Percentiles rank a stretch among this genome's conserved stretches.
Evolutionary conservation across 2,329 filamentous ascomycete species (phyloP).

Genomic region (Monosporascus sp.): DNA sequence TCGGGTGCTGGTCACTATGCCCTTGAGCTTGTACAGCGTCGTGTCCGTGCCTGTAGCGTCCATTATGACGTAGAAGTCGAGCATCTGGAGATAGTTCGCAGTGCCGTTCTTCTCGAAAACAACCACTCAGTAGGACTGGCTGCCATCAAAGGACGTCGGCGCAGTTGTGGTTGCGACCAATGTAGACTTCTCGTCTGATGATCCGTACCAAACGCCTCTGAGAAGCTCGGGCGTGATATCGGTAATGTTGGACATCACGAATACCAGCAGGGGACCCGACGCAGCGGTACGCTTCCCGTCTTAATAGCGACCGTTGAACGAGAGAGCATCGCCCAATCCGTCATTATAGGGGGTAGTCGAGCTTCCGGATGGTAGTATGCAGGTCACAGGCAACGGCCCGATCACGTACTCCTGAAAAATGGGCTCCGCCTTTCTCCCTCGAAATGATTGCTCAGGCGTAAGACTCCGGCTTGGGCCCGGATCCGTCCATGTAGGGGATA

Average conservation of each 20-base stretch:
- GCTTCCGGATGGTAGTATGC: conserved; percentile 30
- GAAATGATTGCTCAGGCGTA: conserved; percentile 43
- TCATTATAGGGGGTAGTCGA: conserved; percentile 40
- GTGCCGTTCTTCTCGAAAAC: conserved; percentile 36
- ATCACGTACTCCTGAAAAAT: conserved; percentile 44
- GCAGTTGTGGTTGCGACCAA: conserved; percentile 28
- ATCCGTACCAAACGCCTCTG: conserved; percentile 29
- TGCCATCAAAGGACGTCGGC: conserved; percentile 35
- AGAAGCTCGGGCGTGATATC: conserved; percentile 38
- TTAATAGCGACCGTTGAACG: conserved; percentile 29
- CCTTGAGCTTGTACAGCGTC: conserved; percentile 34
- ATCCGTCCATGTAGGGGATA: conserved; percentile 37
- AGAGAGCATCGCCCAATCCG: conserved; percentile 30
- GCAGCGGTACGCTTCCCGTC: conserved; percentile 25
- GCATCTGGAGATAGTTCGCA: conserved; percentile 33
- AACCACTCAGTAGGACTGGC: conserved; percentile 30
- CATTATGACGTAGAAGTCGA: conserved; percentile 40
- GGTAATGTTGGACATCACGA: conserved; percentile 37
- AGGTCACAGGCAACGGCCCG: conserved; percentile 39
- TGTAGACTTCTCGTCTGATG: conserved; percentile 22
- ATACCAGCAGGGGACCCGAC: conserved; percentile 30
- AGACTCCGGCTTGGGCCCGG: conserved; percentile 27
- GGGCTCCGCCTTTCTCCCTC: conserved; percentile 36
- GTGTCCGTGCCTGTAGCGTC: conserved; percentile 39
- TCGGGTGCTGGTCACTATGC: conserved; percentile 35